phyloP scores from a whole-genome alignment of 2,329 filamentous ascomycete species.

The Akanthomyces uredinophilus region DNA sequence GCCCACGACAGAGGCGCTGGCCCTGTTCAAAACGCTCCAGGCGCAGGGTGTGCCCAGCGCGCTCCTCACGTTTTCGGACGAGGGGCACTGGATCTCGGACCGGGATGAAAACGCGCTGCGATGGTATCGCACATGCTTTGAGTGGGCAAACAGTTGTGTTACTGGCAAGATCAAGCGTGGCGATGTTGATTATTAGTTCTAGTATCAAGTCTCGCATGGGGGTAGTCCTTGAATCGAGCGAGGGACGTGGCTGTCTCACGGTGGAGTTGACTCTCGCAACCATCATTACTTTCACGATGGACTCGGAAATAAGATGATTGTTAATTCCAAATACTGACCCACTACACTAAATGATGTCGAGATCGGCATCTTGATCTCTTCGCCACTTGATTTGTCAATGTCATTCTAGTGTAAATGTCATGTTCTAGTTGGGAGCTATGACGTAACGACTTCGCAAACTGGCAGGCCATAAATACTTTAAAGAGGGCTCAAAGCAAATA shows the following conservation, averaged over 20 bases:
- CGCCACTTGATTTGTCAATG: neutral
- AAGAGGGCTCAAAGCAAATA: too few species aligned
- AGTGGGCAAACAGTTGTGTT: constrained; percentile 57
- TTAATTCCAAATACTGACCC: neutral
- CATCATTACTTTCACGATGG: neutral
- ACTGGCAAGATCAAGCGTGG: constrained; percentile 20
- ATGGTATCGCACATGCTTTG: constrained; percentile 64
- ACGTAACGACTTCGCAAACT: neutral
- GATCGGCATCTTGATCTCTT: neutral
- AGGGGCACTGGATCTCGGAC: constrained; percentile 66
- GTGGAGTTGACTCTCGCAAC: neutral
- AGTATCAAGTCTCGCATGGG: too few species aligned
- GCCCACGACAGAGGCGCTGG: constrained; percentile 48
- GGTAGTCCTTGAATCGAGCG: neutral
- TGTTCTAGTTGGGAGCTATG: neutral
- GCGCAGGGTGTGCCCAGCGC: constrained; percentile 61
- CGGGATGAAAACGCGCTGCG: constrained; percentile 59
- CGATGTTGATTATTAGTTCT: constrained; percentile 16
- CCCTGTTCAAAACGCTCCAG: constrained; percentile 69
- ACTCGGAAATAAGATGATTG: neutral
- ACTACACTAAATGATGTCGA: neutral
- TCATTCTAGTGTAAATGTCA: neutral
- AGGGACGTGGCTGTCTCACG: too few species aligned
- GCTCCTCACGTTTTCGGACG: constrained; percentile 68
- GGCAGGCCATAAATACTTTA: too few species aligned